Conservation (phyloP, 139 green algal genomes). For the Klebsormidium nitens region DNA sequence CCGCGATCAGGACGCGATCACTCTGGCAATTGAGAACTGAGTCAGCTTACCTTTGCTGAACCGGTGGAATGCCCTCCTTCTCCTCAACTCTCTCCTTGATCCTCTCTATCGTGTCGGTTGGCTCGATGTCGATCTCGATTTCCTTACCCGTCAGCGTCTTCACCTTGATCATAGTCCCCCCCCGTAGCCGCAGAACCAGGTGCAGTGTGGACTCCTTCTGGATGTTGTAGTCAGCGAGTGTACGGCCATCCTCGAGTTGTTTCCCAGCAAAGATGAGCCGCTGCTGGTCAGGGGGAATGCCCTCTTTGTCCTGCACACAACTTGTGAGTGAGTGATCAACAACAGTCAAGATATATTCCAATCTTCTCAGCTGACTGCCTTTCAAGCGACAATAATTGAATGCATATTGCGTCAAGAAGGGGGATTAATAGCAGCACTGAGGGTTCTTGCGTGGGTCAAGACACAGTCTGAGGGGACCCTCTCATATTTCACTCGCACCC, state of each 20-base stretch:
- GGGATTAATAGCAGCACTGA: no score
- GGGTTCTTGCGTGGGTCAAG: no score
- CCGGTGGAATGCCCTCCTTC: constrained; percentile 98
- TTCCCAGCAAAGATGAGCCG: constrained; percentile 46
- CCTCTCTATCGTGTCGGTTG: constrained; percentile 89
- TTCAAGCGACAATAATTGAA: no score
- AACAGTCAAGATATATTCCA: no score
- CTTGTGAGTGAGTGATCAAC: no score
- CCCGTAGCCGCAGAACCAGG: constrained; percentile 49
- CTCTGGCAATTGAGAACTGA: no score
- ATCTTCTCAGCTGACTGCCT: no score
- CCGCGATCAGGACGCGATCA: no score
- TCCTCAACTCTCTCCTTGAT: constrained; percentile 99
- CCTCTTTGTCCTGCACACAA: no score
- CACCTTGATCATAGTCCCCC: constrained; percentile 59
- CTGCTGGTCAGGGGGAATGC: constrained; percentile 37
- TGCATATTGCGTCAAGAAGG: no score
- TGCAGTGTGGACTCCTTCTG: constrained; percentile 69
- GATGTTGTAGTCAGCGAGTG: constrained; percentile 86
- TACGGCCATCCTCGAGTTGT: constrained; percentile 42
- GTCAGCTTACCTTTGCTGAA: constrained; percentile 98
- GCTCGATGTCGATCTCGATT: constrained; percentile 99
- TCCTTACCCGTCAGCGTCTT: constrained; percentile 99
- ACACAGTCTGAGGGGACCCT: no score
- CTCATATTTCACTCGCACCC: no score